Evolutionary conservation across 2,329 filamentous ascomycete genomes (phyloP), one percentile per base, ranked within the genome.

Genomic region (Fusarium mangiferae): DNA sequence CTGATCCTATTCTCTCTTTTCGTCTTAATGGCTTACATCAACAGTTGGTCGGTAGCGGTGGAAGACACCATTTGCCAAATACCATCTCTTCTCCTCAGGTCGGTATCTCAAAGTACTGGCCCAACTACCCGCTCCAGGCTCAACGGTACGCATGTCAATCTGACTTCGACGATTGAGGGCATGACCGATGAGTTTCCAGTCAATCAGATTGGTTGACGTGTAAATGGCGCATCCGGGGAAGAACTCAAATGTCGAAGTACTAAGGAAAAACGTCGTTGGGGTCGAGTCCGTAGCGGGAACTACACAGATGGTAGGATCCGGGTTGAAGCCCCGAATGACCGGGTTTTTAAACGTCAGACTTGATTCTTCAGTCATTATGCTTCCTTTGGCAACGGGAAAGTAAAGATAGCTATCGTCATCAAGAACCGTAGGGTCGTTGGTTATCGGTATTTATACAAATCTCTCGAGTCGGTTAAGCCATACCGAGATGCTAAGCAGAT

Each of bases 171-270:
- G 82, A 17, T 81, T 89, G 55, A 90, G 80, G 5, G 86, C 87
- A 70, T 89, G 85, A 9, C 84, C 85, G 49, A 88, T 85, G n/a
- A 89, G 83, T 11, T 81, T 81, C 87, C 87, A 90, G 46, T 85
- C 84, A 14, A 87, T 78, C 17, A 89, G 82, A 70, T 89, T 85
- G 2, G 80, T 86, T 26, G 87, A 89, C 33, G 89, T 85, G 74
- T 91, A 90, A 64, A 92, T 88, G 20, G 89, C 87, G n/a, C 87
- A 86, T 8, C 88, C 89, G 0, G 89, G 90, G 68, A 89, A 91
- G 78, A 86, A 89, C 77, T 91, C 89, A 65, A 92, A 91, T 0
- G 88, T 89, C 1, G 89, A 91, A 8, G 88, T 91, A 42, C 87
- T 87, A 35, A 91, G 84, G 78, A 88, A 91, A 77, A 87, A 91